A percentile compares a stretch with the other conserved stretches of the same genome.
phyloP scores from a whole-genome alignment of 148 eudicot species.

The Rhododendron henanense region DNA sequence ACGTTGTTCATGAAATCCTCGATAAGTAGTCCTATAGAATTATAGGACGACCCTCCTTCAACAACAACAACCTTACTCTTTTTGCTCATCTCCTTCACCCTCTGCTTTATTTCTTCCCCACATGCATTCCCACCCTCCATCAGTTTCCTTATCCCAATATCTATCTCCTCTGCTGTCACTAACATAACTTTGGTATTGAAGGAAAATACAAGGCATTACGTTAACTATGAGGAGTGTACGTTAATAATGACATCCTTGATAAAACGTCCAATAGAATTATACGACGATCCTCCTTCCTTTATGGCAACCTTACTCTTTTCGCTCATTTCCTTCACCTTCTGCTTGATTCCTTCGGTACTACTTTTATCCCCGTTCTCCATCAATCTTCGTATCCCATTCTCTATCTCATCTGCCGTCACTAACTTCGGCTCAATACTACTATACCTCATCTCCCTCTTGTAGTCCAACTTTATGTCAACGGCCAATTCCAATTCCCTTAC shows the following conservation, averaged over 20 bases:
- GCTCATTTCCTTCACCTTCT: not conserved
- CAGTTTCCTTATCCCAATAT: constrained; percentile 18
- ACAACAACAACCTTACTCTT: constrained; percentile 16
- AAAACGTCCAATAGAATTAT: not conserved
- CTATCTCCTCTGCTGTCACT: constrained; percentile 10
- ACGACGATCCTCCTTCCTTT: not conserved
- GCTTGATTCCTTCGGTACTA: not conserved
- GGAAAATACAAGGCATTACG: too few relatives aligned
- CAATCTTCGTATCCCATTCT: not conserved
- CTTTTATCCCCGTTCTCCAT: not conserved
- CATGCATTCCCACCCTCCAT: constrained; percentile 8
- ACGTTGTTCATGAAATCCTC: not conserved
- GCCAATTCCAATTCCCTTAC: not conserved
- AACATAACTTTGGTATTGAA: too few relatives aligned
- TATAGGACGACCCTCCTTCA: constrained; percentile 25
- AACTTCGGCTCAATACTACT: not conserved
- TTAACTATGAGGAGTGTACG: not conserved
- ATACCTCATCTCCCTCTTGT: not conserved
- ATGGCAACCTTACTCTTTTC: not conserved
- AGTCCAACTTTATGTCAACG: not conserved
- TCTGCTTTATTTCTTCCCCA: not conserved
- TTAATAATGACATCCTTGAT: not conserved
- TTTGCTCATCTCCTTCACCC: constrained; percentile 9
- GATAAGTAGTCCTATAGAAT: constrained; percentile 12
- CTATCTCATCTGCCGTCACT: constrained; percentile 6